A percentile compares a stretch with the other conserved stretches of the same genome.
Evolutionary conservation across 106 monocot genomes (phyloP).

Genomic region (Acorus gramineus): DNA sequence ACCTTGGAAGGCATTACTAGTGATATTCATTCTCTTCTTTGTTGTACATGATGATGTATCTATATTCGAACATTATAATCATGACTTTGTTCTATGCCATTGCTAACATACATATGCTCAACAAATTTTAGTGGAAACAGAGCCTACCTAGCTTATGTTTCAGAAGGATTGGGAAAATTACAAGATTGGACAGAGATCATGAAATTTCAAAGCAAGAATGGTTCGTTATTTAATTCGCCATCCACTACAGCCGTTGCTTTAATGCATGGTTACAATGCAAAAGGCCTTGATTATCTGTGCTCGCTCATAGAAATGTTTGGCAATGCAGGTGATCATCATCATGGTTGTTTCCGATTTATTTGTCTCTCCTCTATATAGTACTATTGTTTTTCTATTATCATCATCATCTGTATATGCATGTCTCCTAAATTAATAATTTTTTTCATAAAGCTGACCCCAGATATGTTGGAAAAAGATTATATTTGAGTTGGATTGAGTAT

Average conservation of each 20-base stretch:
- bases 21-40: no score
- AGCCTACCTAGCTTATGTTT: constrained; percentile 62
- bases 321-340: constrained; percentile 38
- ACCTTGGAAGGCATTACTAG: no score
- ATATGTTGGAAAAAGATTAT: no score
- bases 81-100: no score
- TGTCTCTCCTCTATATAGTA: not conserved
- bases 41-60: no score
- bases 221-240: constrained; percentile 86
- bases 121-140: constrained; percentile 29
- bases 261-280: constrained; percentile 28
- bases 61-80: no score
- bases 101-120: no score
- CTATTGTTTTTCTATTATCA: not conserved
- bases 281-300: constrained; percentile 50
- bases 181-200: constrained; percentile 46
- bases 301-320: constrained; percentile 40
- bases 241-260: constrained; percentile 73
- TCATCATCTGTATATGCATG: no score
- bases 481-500: no score
- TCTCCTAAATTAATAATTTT: no score
- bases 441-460: no score
- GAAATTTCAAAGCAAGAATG: constrained; percentile 74
- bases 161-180: constrained; percentile 60
- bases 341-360: not conserved